Evolutionary conservation across 2,329 filamentous ascomycete species (phyloP), one percentile per base, ranked within the genome.

Genomic region (Colletotrichum tropicale): DNA sequence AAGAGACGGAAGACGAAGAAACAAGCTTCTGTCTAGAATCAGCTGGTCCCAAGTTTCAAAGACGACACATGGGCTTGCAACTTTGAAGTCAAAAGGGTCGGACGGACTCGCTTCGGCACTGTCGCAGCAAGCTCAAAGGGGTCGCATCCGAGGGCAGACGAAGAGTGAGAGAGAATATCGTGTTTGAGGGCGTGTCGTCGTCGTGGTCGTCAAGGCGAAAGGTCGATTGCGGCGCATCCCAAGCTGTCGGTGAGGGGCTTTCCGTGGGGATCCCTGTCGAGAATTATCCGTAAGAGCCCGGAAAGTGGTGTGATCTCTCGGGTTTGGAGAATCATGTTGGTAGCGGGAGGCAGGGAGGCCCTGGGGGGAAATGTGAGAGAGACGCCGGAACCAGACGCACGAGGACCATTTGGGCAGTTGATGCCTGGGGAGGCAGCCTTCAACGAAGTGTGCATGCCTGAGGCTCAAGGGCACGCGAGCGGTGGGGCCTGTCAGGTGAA

Each of bases 241-340:
- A 30, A 61, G 34, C 52, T 58, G 52, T 73, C 60, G 62, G 43
- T 28, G 28, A 67, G n/a, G 69, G 61, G 30, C 34, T 34, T 58
- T 43, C 55, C 69, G 64, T 64, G 62, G 28, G 72, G 28, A 55
- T 61, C 61, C 68, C 52, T 71, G 71, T 61, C 52, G 18, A 38
- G 24, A 18, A 24, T 28, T 60, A 26, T 32, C 72, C 72, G 60
- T 55, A 66, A 66, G 36, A 71, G 60, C 61, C 72, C 68, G 68
- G 68, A 74, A 75, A 71, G 72, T 75, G 72, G 72, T 75, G 72
- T 75, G 72, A 75, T 75, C 72, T 75, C 43, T 66, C 24, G 52
- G 68, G 52, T n/a, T 32, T 34, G 68, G 34, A 61, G 60, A 43
- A 70, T 58, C 48, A 48, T 26, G 26, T 10, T 74, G 48, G 56